Base-by-base conservation (phyloP, 495 filamentous ascomycete species). In the Xylaria palmicola region DNA sequence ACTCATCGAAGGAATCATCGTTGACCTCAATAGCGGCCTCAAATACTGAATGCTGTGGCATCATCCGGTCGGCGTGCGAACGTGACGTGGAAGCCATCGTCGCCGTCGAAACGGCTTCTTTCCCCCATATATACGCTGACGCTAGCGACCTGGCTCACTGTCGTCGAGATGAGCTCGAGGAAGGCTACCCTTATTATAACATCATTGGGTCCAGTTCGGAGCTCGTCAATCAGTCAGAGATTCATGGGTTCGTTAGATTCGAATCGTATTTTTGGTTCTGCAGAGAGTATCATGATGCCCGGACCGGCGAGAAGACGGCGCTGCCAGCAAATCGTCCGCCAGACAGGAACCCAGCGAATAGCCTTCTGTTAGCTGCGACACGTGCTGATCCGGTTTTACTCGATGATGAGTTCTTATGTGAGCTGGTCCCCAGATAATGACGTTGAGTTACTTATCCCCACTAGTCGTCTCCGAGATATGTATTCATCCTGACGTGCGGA, bases 401-500 rank as follows among this genome's bases (percentile, higher is more conserved):
- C 20, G 40, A 61, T 13, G 59, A 61, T 12, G 59, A 61, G 12
- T 61, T 61, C 22, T 10, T 61, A 48, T 61, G 59, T 55, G 22
- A 61, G 59, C 55, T n/a, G 20, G 15, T n/a, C 30, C 49, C 12
- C 5, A 15, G 20, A 45, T 9, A 26, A 30, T 6, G 8, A 54
- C 27, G 17, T n/a, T n/a, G 13, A 17, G 15, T 40, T 30, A 17
- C 50, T 61, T n/a, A 55, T 32, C 29, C 10, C n/a, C 13, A 48
- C 36, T 29, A 61, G 59, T 61, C 27, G 49, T 61, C 0, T 61
- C 59, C 15, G 59, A 55, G 40, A 54, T 55, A 22, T 61, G 59
- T 32, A 52, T 61, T n/a, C 59, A 61, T 30, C 59, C 59, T 12
- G 39, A 51, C 22, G 32, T 36, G 27, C 49, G 59, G 29, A 20